Percentiles rank a stretch among this genome's conserved stretches.
Evolutionary conservation across 2,329 filamentous ascomycete genomes (phyloP).

Genomic region (Sarocladiaceae sp.): DNA sequence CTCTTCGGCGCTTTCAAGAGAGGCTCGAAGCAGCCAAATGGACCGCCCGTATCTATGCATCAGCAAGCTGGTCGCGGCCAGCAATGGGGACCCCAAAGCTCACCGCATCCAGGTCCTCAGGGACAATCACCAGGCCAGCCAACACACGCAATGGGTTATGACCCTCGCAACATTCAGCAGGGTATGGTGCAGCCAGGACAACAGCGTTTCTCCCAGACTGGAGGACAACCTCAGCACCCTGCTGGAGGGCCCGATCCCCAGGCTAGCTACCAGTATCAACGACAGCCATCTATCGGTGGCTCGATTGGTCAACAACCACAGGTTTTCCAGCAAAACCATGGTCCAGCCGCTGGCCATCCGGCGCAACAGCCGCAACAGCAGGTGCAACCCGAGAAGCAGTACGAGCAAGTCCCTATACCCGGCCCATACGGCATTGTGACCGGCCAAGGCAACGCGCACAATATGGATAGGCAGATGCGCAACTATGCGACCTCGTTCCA

Average conservation of each 20-base stretch:
- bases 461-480: slow-evolving; percentile 2
- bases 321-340: not conserved
- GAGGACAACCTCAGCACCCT: slow-evolving; percentile 1
- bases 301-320: not conserved
- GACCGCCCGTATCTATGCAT: not conserved
- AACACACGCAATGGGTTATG: not conserved
- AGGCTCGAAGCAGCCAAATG: slow-evolving; percentile 21
- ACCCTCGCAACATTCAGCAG: not conserved
- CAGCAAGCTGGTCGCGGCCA: slow-evolving; percentile 3
- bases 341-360: not conserved
- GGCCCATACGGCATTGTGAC: slow-evolving; percentile 28
- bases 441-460: slow-evolving; percentile 23
- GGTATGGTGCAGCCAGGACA: not conserved
- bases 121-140: slow-evolving; percentile 1
- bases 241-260: not conserved
- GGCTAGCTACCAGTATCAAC: not conserved
- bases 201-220: not conserved
- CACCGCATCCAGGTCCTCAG: slow-evolving; percentile 3
- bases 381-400: slow-evolving; percentile 23
- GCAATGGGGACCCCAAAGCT: slow-evolving; percentile 9
- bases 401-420: slow-evolving; percentile 32
- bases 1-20: slow-evolving; percentile 26
- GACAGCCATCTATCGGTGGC: not conserved
- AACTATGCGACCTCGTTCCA: slow-evolving; percentile 19
- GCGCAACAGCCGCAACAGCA: slow-evolving; percentile 11